A percentile compares a stretch with the other conserved stretches of the same genome.
phyloP scores from a whole-genome alignment of 176 grass and related monocot genomes.

The Aechmea fasciata region DNA sequence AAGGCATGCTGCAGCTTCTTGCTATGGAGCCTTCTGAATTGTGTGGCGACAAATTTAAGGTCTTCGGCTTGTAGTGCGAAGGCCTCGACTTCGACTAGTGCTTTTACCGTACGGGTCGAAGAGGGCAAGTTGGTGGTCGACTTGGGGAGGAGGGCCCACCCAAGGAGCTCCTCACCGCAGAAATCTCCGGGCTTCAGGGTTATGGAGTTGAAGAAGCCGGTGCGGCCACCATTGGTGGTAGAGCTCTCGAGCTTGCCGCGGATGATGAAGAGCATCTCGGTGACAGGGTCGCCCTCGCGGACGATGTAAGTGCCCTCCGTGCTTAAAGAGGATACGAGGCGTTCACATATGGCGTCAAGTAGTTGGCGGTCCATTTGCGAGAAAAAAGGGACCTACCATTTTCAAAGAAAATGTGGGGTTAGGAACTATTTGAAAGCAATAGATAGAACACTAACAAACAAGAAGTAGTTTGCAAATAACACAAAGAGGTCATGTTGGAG shows the following conservation, averaged over 20 bases:
- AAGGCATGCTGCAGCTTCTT: constrained; percentile 82
- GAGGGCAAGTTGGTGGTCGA: constrained; percentile 47
- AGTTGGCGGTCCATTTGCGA: constrained; percentile 75
- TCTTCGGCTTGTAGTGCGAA: constrained; percentile 62
- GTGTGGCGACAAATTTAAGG: constrained; percentile 58
- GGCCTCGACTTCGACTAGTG: constrained; percentile 54
- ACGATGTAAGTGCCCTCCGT: constrained; percentile 59
- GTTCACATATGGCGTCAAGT: constrained; percentile 66
- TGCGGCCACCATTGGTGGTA: constrained; percentile 51
- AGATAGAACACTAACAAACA: too few relatives aligned
- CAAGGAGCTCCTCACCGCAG: constrained; percentile 64
- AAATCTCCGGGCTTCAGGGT: constrained; percentile 57
- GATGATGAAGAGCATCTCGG: constrained; percentile 82
- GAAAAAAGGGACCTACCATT: constrained; percentile 42
- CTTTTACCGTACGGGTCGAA: constrained; percentile 43
- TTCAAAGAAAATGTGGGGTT: too few relatives aligned
- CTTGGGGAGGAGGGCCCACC: constrained; percentile 65
- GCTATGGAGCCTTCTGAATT: constrained; percentile 62
- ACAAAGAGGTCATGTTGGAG: too few relatives aligned
- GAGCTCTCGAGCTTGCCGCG: constrained; percentile 46
- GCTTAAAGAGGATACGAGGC: constrained; percentile 57
- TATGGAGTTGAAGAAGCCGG: constrained; percentile 41
- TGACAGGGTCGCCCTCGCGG: constrained; percentile 47
- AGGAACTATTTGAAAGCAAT: too few relatives aligned
- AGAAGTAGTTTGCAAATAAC: too few relatives aligned